Conservation (phyloP, 2,329 filamentous ascomycete genomes). For the Fusarium sp. region DNA sequence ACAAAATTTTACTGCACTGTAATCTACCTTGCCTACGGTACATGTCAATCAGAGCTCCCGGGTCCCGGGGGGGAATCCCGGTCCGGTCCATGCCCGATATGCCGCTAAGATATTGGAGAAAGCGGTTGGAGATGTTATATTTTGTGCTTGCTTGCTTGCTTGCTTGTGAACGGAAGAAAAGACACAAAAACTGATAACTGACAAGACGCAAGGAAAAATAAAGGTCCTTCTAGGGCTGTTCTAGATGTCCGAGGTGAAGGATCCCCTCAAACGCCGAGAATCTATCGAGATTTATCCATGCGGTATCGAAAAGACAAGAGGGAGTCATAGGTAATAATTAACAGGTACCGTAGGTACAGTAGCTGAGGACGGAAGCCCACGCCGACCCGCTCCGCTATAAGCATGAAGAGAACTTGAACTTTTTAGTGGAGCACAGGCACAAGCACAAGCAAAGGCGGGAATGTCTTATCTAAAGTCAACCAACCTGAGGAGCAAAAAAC, state of each 20-base stretch:
- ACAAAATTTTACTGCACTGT: constrained; percentile 7
- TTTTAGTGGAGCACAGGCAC: constrained; percentile 32
- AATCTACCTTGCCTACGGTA: background rate
- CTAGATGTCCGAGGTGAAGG: background rate
- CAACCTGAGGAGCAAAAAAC: constrained; percentile 12
- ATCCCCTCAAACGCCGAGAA: constrained; percentile 6
- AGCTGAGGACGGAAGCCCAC: constrained; percentile 32
- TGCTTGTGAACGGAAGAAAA: background rate
- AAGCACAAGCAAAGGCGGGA: constrained; percentile 3
- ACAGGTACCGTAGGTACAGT: too few relatives aligned
- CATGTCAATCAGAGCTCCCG: constrained; percentile 28
- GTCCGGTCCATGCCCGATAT: constrained; percentile 19
- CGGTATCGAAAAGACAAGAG: constrained; percentile 9
- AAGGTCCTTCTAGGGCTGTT: background rate
- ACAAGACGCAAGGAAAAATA: background rate
- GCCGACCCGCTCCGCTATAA: constrained; percentile 37
- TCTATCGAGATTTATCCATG: constrained; percentile 3
- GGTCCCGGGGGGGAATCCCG: constrained; percentile 31
- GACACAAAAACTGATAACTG: constrained; percentile 13
- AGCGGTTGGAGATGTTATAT: constrained; percentile 19
- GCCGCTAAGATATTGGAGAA: constrained; percentile 6
- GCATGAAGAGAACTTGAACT: constrained; percentile 30
- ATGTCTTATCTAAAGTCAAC: constrained; percentile 30
- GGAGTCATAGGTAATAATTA: constrained; percentile 38
- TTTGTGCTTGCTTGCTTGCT: too few relatives aligned